Evolutionary conservation across 1,139 yeast species (phyloP).

Genomic region (Debaryomycetaceae sp.): DNA sequence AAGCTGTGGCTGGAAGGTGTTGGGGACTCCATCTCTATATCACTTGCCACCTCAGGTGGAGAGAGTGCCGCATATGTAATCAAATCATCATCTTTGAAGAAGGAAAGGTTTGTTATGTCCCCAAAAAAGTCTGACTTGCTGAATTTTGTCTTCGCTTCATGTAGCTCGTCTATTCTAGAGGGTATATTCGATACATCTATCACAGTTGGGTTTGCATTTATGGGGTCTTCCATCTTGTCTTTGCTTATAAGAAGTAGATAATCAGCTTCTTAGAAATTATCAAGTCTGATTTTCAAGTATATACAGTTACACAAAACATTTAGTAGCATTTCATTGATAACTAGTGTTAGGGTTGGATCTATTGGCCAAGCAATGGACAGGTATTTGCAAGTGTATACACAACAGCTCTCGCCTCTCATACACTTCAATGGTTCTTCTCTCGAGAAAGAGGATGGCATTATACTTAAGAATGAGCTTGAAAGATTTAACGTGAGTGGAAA

Average conservation of each 20-base stretch:
- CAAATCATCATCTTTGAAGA: conserved; percentile 7
- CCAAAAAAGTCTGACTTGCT: conserved; percentile 10
- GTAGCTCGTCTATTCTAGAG: conserved; percentile 44
- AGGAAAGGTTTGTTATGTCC: conserved; percentile 22
- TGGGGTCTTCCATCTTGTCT: conserved; percentile 58
- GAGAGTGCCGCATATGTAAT: conserved; percentile 1
- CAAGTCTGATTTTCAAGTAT: too few relatives aligned
- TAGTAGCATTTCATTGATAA: not conserved
- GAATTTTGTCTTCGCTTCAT: conserved; percentile 9
- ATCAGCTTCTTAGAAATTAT: not conserved
- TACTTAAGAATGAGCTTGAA: conserved; percentile 11
- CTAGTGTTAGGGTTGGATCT: not conserved
- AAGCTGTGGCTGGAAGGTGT: conserved; percentile 1
- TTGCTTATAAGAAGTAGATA: not conserved
- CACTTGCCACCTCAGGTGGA: conserved; percentile 26
- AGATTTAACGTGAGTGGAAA: conserved; percentile 17
- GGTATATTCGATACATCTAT: conserved; percentile 77
- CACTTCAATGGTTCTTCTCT: conserved; percentile 14
- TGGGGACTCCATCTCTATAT: conserved; percentile 18
- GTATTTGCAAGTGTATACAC: conserved; percentile 24
- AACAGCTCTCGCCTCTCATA: conserved; percentile 34
- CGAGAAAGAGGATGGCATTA: conserved; percentile 1
- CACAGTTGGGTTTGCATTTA: conserved; percentile 90
- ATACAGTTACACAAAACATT: not conserved
- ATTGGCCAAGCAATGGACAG: conserved; percentile 23